Base-by-base conservation (phyloP, 306 rosid species). In the Quercus dentata region DNA sequence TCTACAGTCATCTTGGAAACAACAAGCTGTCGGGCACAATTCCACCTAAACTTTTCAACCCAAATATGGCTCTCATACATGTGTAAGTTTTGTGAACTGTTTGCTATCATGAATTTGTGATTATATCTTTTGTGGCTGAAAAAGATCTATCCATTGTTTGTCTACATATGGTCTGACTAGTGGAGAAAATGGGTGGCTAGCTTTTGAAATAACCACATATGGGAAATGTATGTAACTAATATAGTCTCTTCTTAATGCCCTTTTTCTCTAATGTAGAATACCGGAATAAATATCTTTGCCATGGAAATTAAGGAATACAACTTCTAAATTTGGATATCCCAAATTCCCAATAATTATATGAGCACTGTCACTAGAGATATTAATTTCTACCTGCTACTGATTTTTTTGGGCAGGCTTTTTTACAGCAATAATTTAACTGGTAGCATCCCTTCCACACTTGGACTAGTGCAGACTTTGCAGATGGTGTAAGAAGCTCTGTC, bases 401-500 rank as follows among this genome's bases (percentile, higher is more conserved):
- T 31, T 46, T 49, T 74, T 73, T 65, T 57, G 54, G 17, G 82
- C 97, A 93, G 97, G 83, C 91, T 92, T 73, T 87, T 93, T 5
- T 91, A 93, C 46, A 27, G 19, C 25, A 93, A 93, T 80, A 3
- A 67, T 7, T 77, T 93, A 28, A 69, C 10, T 23, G 94, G 97
- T 19, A 73, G 30, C 74, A 88, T 93, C 69, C 97, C 97, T 49
- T 67, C 83, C 31, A 87, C 91, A 28, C 78, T 91, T 64, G 92
- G 91, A 79, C 89, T 86, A 14, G 92, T 91, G 74, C 30, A 63
- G 75, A 17, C 49, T 59, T 79, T 91, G 73, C 86, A 74, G 83
- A 86, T 88, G 74, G 76, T 91, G 97, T 93, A 77, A 93, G 97
- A 89, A 51, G 67, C 84, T 65, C 46, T 17, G 33, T 65, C 49